phyloP scores from a whole-genome alignment of 2,329 filamentous ascomycete genomes.

The Fusarium sp. region DNA sequence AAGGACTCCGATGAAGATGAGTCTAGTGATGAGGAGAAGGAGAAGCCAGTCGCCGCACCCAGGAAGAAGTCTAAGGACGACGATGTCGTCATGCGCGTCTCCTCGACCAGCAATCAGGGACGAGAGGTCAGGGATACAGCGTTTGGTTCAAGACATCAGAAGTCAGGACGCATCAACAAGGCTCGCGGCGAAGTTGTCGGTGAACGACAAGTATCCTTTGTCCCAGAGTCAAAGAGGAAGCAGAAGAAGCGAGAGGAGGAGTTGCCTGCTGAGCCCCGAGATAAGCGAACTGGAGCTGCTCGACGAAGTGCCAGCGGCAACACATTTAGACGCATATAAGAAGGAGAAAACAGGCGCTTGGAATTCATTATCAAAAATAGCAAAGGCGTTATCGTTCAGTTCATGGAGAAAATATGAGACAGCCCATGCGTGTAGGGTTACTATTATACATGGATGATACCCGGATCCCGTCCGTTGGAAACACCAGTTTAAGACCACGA shows the following conservation, averaged over 20 bases:
- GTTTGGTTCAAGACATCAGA: conserved; percentile 67
- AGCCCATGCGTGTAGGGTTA: conserved; percentile 41
- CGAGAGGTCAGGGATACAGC: conserved; percentile 66
- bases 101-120: conserved; percentile 72
- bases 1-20: conserved; percentile 59
- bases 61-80: conserved; percentile 50
- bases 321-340: conserved; percentile 74
- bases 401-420: conserved; percentile 41
- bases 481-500: conserved; percentile 23
- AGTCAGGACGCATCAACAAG: conserved; percentile 60
- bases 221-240: conserved; percentile 68
- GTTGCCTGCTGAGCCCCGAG: conserved; percentile 44
- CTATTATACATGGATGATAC: conserved; percentile 48
- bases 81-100: conserved; percentile 73
- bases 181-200: conserved; percentile 65
- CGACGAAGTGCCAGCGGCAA: conserved; percentile 82
- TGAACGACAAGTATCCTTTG: conserved; percentile 78
- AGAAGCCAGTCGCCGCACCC: conserved; percentile 37
- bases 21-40: conserved; percentile 56
- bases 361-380: conserved; percentile 39
- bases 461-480: conserved; percentile 46
- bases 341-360: conserved; percentile 44
- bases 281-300: conserved; percentile 52
- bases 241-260: conserved; percentile 53
- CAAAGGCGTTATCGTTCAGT: conserved; percentile 42